These are phyloP conservation scores for Brassica rapa DNA, from an alignment of 345 rosid genomes.

Conservation along the genomic window DNA sequence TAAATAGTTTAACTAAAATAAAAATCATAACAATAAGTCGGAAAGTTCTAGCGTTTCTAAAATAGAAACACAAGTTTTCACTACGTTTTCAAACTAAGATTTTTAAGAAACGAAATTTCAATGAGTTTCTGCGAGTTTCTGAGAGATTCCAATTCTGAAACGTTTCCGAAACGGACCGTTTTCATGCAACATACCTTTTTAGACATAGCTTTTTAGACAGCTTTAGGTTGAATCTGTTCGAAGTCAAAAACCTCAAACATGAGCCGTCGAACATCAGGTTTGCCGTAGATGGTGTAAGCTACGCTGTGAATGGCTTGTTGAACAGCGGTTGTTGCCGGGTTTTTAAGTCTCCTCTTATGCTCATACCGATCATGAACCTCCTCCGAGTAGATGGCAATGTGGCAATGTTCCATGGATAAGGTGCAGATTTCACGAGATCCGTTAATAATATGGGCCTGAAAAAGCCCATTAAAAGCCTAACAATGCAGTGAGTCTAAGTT, in stretches of 20 bases:
- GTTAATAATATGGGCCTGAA: background rate
- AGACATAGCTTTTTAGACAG: constrained; percentile 44
- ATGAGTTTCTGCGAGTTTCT: too few species aligned
- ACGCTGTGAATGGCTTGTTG: constrained; percentile 93
- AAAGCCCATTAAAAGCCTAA: constrained; percentile 1
- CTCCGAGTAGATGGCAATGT: constrained; percentile 56
- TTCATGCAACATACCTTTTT: too few species aligned
- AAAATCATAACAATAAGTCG: too few species aligned
- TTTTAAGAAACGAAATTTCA: too few species aligned
- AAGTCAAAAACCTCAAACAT: constrained; percentile 95
- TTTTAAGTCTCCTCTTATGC: constrained; percentile 73
- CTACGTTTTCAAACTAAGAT: too few species aligned
- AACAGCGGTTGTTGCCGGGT: constrained; percentile 79
- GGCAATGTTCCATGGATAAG: constrained; percentile 60
- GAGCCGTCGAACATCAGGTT: constrained; percentile 84
- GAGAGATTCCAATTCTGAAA: too few species aligned
- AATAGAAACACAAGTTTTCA: too few species aligned
- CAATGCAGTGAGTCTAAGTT: too few species aligned
- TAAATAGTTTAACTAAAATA: too few species aligned
- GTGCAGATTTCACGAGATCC: constrained; percentile 15
- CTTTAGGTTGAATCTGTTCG: constrained; percentile 87
- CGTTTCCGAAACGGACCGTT: too few species aligned
- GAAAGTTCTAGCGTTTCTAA: too few species aligned
- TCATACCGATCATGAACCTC: constrained; percentile 76
- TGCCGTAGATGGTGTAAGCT: constrained; percentile 78